Base-by-base conservation (phyloP, 2,329 filamentous ascomycete genomes). In the Graphiopsis chlorocephala region DNA sequence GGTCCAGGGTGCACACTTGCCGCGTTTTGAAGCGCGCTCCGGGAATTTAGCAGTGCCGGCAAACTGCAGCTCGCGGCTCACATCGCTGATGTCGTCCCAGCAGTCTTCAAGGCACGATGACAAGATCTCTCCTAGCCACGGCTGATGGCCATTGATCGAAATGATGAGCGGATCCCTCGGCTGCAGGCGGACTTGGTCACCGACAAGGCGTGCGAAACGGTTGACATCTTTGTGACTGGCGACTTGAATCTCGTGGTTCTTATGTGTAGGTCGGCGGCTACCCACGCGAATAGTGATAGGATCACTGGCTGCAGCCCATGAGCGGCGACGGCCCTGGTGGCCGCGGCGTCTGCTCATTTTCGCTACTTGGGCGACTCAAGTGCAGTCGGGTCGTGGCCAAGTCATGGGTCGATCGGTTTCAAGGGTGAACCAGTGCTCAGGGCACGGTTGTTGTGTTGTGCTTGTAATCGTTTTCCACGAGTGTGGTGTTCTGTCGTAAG, bases 41-140 rank as follows among this genome's bases (percentile, higher is more conserved):
- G 76, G 76, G 45, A 77, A 76, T 50, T 75, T 73, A 68, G 76
- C 74, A 1, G 74, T 74, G 25, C 66, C 68, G 1, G 73, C 72
- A 58, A 72, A 77, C 31, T 78, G 75, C 2, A 77, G 72, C 35
- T 74, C 72, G 20, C 74, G 72, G 61, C 74, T 76, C 10, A 76
- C 67, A 6, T 76, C 73, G 12, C 72, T 68, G 38, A 76, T 73
- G 15, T 74, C 71, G 4, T 70, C 64, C 69, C 72, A 74, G 65
- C 70, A 72, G 63, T 75, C 71, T 38, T 74, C 69, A 60, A 78
- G 72, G 65, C 75, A 77, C 6, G 74, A 68, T 25, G 66, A 66
- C 5, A 78, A 67, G 23, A 77, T 68, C 14, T 76, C 69, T 53
- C 72, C 69, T 6, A 78, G 74, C 75, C 74, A 77, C 8, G 73